Evolutionary conservation across 148 eudicot species (phyloP).

Genomic region (Chenopodium quinoa): DNA sequence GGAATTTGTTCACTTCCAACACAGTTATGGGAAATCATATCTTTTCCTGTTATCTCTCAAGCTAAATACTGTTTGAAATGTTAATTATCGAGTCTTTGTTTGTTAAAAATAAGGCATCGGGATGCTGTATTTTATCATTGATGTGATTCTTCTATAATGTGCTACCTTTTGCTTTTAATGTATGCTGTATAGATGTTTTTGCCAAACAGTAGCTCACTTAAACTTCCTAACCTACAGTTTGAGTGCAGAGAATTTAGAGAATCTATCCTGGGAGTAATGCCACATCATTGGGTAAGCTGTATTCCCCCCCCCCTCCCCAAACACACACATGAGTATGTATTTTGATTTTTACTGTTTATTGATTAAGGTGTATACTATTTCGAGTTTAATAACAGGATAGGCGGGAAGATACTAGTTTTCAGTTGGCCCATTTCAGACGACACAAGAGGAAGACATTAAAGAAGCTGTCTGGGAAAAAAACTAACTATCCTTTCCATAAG

Average conservation of each 20-base stretch:
- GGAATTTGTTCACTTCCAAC: neutral
- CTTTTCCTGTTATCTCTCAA: neutral
- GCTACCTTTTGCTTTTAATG: neutral
- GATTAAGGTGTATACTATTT: constrained; percentile 16
- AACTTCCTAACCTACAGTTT: constrained; percentile 47
- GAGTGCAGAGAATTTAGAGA: constrained; percentile 96
- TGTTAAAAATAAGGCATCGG: neutral
- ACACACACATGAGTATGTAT: neutral
- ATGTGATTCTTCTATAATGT: neutral
- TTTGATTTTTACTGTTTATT: constrained; percentile 8
- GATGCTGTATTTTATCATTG: neutral
- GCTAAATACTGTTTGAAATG: neutral
- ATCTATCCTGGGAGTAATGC: constrained; percentile 94
- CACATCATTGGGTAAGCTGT: constrained; percentile 87
- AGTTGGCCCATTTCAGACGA: constrained; percentile 83
- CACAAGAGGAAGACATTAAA: constrained; percentile 85
- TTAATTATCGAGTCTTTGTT: neutral
- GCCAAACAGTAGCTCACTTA: constrained; percentile 24
- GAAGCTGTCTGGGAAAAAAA: constrained; percentile 68
- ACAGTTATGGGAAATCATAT: neutral
- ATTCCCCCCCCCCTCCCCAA: neutral
- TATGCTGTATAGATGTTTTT: constrained; percentile 3
- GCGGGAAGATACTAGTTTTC: constrained; percentile 80
- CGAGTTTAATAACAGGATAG: constrained; percentile 62
- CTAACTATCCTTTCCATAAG: constrained; percentile 72